Conservation (phyloP, 495 filamentous ascomycete genomes). For the Aspergillus avenaceus region DNA sequence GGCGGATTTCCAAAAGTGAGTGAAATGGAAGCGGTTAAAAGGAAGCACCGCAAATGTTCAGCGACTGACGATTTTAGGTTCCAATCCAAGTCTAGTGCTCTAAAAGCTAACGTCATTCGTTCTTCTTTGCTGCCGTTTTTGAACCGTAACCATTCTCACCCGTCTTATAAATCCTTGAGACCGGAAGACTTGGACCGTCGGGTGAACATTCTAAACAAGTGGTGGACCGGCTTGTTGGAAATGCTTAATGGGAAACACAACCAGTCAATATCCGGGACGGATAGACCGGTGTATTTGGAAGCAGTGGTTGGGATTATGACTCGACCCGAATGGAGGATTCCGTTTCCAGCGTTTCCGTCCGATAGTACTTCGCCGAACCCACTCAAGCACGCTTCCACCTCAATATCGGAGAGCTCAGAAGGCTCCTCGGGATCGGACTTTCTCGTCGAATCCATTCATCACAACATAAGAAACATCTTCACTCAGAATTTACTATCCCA, state of each 20-base stretch:
- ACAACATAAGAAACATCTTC: constrained; percentile 92
- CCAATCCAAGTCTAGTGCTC: constrained; percentile 67
- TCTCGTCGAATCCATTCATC: constrained; percentile 81
- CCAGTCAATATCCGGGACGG: constrained; percentile 67
- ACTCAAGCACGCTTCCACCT: constrained; percentile 33
- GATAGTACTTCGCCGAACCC: constrained; percentile 23
- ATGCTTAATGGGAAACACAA: constrained; percentile 75
- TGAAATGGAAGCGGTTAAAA: background rate
- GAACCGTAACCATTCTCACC: constrained; percentile 62
- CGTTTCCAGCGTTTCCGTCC: constrained; percentile 48
- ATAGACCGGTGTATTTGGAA: constrained; percentile 80
- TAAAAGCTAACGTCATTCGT: constrained; percentile 79
- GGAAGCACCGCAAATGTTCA: background rate
- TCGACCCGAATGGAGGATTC: constrained; percentile 83
- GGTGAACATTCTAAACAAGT: constrained; percentile 80
- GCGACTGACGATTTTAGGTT: constrained; percentile 46
- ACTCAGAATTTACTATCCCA: constrained; percentile 81
- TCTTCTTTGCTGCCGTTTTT: constrained; percentile 81
- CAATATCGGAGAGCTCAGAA: constrained; percentile 39
- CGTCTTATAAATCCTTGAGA: constrained; percentile 60
- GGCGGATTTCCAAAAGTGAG: constrained; percentile 72
- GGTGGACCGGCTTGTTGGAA: constrained; percentile 90
- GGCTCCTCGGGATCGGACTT: constrained; percentile 63
- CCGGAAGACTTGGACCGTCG: constrained; percentile 86
- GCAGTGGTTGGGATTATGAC: constrained; percentile 82